These are phyloP conservation scores for Calonectria henricotiae DNA, from an alignment of 2,329 filamentous ascomycete species.

Conservation along the genomic window DNA sequence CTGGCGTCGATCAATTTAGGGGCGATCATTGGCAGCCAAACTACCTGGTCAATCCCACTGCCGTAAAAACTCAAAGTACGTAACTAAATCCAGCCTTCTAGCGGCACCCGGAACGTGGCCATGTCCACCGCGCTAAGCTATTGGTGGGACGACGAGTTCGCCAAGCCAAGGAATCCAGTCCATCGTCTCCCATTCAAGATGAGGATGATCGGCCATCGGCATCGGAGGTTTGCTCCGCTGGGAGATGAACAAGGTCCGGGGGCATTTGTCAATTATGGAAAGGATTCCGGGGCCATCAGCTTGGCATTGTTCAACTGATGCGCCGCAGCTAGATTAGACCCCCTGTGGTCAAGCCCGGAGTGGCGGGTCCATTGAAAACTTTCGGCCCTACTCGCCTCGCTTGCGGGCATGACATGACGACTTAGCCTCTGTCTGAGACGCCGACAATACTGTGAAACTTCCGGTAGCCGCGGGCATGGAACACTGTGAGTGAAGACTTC, in stretches of 20 bases:
- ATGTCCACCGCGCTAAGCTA: slow-evolving; percentile 1
- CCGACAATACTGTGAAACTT: slow-evolving; percentile 7
- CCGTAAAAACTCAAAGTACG: neutral
- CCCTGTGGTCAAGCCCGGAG: neutral
- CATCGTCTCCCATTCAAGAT: neutral
- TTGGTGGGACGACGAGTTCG: neutral
- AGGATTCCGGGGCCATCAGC: neutral
- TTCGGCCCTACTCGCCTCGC: slow-evolving; percentile 20
- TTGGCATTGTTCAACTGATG: slow-evolving; percentile 10
- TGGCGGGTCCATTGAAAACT: slow-evolving; percentile 1
- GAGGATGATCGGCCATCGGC: neutral
- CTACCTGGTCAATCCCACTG: neutral
- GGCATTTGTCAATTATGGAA: neutral
- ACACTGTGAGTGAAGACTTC: slow-evolving; percentile 12
- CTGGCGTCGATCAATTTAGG: slow-evolving; percentile 20
- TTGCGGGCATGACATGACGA: slow-evolving; percentile 9
- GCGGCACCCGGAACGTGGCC: neutral
- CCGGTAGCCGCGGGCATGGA: neutral
- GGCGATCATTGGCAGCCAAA: slow-evolving; percentile 9
- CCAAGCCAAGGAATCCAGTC: neutral
- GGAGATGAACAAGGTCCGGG: neutral
- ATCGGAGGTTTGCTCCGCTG: neutral
- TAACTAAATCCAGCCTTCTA: neutral
- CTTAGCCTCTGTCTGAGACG: slow-evolving; percentile 15
- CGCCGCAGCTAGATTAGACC: slow-evolving; percentile 13